Percentiles rank a stretch among this genome's conserved stretches.
Conservation (phyloP, 2,329 filamentous ascomycete genomes). For the Aspergillus ochraceus region DNA sequence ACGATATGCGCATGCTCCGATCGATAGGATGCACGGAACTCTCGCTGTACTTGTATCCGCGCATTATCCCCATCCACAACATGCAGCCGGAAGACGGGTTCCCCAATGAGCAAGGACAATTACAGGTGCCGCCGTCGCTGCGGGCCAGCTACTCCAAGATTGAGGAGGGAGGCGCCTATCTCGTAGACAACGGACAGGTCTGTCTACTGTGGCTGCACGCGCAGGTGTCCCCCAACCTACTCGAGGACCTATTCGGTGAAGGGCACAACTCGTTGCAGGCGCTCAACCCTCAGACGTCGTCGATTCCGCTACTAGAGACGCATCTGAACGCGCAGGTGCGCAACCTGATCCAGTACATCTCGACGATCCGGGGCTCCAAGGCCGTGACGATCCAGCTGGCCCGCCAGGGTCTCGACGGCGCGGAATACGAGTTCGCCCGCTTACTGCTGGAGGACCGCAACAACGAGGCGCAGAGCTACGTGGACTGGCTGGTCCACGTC, state of each 20-base stretch:
- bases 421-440: slow-evolving; percentile 93
- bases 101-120: slow-evolving; percentile 83
- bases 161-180: slow-evolving; percentile 88
- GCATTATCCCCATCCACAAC: slow-evolving; percentile 89
- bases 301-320: slow-evolving; percentile 81
- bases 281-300: slow-evolving; percentile 78
- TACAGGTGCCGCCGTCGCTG: slow-evolving; percentile 77
- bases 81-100: slow-evolving; percentile 86
- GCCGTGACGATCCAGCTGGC: slow-evolving; percentile 87
- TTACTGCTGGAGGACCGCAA: slow-evolving; percentile 92
- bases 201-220: slow-evolving; percentile 90
- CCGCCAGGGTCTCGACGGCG: slow-evolving; percentile 87
- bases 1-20: slow-evolving; percentile 87
- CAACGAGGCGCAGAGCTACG: slow-evolving; percentile 96
- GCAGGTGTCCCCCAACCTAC: slow-evolving; percentile 86
- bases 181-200: slow-evolving; percentile 93
- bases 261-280: slow-evolving; percentile 68
- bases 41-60: slow-evolving; percentile 89
- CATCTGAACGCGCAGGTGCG: slow-evolving; percentile 93
- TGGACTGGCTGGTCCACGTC: slow-evolving; percentile 96
- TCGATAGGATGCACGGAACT: slow-evolving; percentile 84
- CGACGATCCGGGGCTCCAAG: slow-evolving; percentile 78
- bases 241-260: slow-evolving; percentile 85
- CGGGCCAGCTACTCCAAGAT: slow-evolving; percentile 84
- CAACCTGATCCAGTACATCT: slow-evolving; percentile 87